Evolutionary conservation across 805 yeast genomes (phyloP).

Genomic region (Candida tibetensis): DNA sequence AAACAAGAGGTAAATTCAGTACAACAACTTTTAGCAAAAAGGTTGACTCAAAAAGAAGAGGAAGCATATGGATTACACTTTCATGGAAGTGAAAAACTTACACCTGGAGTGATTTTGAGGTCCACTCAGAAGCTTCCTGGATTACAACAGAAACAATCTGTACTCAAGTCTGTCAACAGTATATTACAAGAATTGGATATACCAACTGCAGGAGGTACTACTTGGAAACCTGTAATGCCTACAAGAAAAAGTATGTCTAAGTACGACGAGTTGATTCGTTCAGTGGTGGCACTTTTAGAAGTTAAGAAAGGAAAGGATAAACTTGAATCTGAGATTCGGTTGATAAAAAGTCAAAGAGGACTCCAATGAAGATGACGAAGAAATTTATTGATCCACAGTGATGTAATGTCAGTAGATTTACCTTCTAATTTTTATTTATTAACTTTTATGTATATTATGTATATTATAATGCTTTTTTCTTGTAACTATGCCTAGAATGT

Average conservation of each 20-base stretch:
- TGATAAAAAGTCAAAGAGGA: slow-evolving; percentile 42
- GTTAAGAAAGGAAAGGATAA: slow-evolving; percentile 85
- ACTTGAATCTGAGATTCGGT: slow-evolving; percentile 67
- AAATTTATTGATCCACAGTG: slow-evolving; percentile 6
- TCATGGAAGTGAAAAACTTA: slow-evolving; percentile 64
- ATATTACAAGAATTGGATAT: slow-evolving; percentile 76
- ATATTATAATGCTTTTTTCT: too few relatives aligned
- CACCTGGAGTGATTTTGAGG: slow-evolving; percentile 80
- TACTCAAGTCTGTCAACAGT: slow-evolving; percentile 70
- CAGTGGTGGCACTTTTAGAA: slow-evolving; percentile 72
- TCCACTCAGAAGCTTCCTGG: slow-evolving; percentile 54
- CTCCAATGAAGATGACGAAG: slow-evolving; percentile 16
- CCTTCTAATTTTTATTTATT: not conserved
- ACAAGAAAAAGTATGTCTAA: slow-evolving; percentile 72
- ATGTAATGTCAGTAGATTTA: not conserved
- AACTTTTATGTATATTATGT: not conserved
- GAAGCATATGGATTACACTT: slow-evolving; percentile 79
- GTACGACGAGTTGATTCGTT: slow-evolving; percentile 71
- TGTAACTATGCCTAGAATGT: not conserved
- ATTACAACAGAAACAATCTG: slow-evolving; percentile 58
- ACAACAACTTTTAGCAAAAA: slow-evolving; percentile 47
- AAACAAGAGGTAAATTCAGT: slow-evolving; percentile 39
- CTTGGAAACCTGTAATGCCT: slow-evolving; percentile 79
- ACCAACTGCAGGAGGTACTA: slow-evolving; percentile 52
- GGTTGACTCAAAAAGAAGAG: slow-evolving; percentile 73